A percentile compares a stretch with the other conserved stretches of the same genome.
These are phyloP conservation scores for Yamadazyma epiphylla DNA, from an alignment of 1,139 yeast genomes.

Conservation along the genomic window DNA sequence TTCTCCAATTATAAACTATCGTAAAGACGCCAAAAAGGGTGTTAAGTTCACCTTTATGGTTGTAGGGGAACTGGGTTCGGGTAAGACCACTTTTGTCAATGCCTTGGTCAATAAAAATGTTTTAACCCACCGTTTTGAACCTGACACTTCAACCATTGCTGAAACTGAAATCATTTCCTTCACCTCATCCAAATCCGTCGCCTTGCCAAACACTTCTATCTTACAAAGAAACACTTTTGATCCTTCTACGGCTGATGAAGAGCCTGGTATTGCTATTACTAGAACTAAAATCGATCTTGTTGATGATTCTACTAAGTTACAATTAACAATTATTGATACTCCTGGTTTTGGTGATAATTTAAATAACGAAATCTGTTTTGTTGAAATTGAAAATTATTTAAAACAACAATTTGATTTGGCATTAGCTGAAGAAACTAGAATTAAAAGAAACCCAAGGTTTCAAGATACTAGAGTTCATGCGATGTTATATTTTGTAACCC, in stretches of 20 bases:
- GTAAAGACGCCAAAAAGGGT: conserved; percentile 80
- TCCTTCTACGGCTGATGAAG: conserved; percentile 45
- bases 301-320: conserved; percentile 68
- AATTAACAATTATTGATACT: conserved; percentile 63
- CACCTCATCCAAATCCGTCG: conserved; percentile 50
- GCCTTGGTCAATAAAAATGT: conserved; percentile 63
- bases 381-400: conserved; percentile 68
- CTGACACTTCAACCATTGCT: conserved; percentile 18
- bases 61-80: conserved; percentile 82
- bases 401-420: conserved; percentile 92
- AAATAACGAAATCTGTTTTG: conserved; percentile 62
- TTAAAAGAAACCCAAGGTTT: conserved; percentile 81
- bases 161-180: conserved; percentile 50
- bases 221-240: conserved; percentile 41
- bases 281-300: conserved; percentile 66
- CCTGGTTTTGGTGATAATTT: conserved; percentile 78
- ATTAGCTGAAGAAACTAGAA: conserved; percentile 85
- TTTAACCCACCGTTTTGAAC: conserved; percentile 54
- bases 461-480: conserved; percentile 76
- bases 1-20: conserved; percentile 48
- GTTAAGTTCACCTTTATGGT: conserved; percentile 80
- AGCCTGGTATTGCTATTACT: conserved; percentile 61
- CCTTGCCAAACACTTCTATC: conserved; percentile 42
- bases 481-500: conserved; percentile 64
- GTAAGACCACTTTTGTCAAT: conserved; percentile 83